Conservation (phyloP, 2,329 filamentous ascomycete genomes). For the Apiospora saccharicola region DNA sequence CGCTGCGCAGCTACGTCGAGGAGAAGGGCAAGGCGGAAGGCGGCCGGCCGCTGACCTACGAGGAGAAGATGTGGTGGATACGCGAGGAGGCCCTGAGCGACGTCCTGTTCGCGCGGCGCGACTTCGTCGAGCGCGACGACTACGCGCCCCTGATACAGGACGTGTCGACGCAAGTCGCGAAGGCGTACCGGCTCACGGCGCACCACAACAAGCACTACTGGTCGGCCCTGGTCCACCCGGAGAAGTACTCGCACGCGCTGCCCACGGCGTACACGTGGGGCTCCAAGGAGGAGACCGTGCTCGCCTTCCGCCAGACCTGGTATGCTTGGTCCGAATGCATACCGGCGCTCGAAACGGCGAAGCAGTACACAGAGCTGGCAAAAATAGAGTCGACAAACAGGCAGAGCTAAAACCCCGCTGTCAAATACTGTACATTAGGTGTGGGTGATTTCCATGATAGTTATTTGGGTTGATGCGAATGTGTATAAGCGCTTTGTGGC, state of each 20-base stretch:
- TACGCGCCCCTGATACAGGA: constrained; percentile 25
- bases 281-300: constrained; percentile 29
- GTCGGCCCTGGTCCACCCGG: constrained; percentile 30
- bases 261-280: constrained; percentile 26
- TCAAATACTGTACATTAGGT: neutral
- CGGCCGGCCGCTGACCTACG: constrained; percentile 25
- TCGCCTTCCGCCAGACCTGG: constrained; percentile 33
- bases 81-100: constrained; percentile 31
- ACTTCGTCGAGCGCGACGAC: constrained; percentile 32
- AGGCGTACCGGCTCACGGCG: constrained; percentile 24
- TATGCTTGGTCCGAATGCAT: constrained; percentile 33
- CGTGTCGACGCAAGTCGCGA: constrained; percentile 29
- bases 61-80: constrained; percentile 35
- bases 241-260: constrained; percentile 27
- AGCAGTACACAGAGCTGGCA: neutral
- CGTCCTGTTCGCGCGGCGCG: constrained; percentile 30
- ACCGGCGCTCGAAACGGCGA: constrained; percentile 24
- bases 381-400: too few relatives aligned
- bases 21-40: constrained; percentile 7
- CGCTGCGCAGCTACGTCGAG: constrained; percentile 27
- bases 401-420: neutral
- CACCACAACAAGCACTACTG: constrained; percentile 34
- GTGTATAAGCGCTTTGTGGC: neutral
- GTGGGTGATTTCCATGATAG: neutral
- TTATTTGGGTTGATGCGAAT: neutral